Conservation (phyloP, 768 basidiomycete species). For the Termitomyces bulborhizus region DNA sequence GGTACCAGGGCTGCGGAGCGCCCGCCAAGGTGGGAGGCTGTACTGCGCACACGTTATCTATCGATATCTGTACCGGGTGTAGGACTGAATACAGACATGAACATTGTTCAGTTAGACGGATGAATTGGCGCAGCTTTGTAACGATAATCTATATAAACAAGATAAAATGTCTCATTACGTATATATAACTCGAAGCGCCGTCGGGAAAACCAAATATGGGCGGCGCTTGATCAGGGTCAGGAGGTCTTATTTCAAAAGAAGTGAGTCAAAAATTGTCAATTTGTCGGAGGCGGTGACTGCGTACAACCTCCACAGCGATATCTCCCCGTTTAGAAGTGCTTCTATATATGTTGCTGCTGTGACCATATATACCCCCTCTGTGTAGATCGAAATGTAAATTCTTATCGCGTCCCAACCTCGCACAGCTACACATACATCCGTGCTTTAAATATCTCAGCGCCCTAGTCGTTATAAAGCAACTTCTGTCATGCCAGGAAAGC, state of each 20-base stretch:
- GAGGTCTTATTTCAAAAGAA: conserved; percentile 4
- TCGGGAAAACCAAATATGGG: conserved; percentile 5
- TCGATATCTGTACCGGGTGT: too few species aligned
- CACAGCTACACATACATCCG: not conserved
- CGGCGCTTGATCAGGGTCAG: not conserved
- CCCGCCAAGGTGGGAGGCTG: not conserved
- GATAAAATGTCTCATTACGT: too few species aligned
- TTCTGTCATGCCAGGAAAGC: conserved; percentile 23
- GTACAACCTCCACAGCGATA: conserved; percentile 1
- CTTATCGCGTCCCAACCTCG: not conserved
- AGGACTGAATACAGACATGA: not conserved
- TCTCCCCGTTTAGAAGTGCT: conserved; percentile 5
- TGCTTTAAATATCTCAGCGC: not conserved
- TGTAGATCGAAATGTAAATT: not conserved
- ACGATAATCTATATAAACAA: too few species aligned
- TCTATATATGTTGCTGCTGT: not conserved
- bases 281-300: conserved; percentile 13
- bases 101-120: not conserved
- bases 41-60: not conserved
- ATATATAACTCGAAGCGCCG: not conserved
- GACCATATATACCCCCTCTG: conserved; percentile 3
- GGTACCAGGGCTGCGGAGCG: conserved; percentile 1
- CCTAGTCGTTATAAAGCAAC: too few species aligned
- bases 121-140: too few species aligned
- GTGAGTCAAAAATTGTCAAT: conserved; percentile 12